Conservation (phyloP, 108 stramenopile species). For the Aureococcus anophagefferens region DNA sequence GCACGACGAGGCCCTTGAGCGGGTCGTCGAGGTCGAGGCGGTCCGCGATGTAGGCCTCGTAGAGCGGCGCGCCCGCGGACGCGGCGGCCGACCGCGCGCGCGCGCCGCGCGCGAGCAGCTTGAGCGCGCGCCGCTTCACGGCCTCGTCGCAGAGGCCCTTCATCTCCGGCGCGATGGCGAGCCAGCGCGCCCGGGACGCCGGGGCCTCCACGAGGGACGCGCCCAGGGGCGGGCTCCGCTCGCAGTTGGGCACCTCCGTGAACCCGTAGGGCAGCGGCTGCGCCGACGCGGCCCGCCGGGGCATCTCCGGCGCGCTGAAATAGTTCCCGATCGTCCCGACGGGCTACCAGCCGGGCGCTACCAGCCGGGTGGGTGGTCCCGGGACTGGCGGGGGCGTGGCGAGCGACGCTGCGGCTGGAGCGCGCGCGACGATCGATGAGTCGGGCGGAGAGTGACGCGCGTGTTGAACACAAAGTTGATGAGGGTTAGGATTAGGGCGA, state of each 20-base stretch:
- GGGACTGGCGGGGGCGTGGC: too few relatives aligned
- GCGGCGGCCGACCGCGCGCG: neutral
- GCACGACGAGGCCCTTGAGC: constrained; percentile 49
- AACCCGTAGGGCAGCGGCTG: too few relatives aligned
- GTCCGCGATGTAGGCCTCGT: constrained; percentile 49
- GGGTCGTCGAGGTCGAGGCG: constrained; percentile 66
- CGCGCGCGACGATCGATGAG: too few relatives aligned
- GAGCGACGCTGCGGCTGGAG: too few relatives aligned
- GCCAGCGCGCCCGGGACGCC: neutral
- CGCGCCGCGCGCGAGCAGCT: neutral
- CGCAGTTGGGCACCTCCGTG: neutral
- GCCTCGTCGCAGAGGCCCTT: neutral
- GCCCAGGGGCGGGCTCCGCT: neutral
- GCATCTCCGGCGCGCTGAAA: too few relatives aligned
- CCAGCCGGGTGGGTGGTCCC: too few relatives aligned
- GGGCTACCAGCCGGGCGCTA: too few relatives aligned
- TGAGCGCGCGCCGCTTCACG: neutral
- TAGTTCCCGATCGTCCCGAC: too few relatives aligned
- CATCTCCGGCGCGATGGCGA: neutral
- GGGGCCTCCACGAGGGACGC: neutral
- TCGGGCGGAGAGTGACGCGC: too few relatives aligned
- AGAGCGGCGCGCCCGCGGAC: neutral
- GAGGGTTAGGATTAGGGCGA: too few relatives aligned
- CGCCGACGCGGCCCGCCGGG: too few relatives aligned
- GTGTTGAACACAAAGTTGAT: too few relatives aligned